Conservation (phyloP, 441 rosid genomes). For the Arabidopsis lyrata region DNA sequence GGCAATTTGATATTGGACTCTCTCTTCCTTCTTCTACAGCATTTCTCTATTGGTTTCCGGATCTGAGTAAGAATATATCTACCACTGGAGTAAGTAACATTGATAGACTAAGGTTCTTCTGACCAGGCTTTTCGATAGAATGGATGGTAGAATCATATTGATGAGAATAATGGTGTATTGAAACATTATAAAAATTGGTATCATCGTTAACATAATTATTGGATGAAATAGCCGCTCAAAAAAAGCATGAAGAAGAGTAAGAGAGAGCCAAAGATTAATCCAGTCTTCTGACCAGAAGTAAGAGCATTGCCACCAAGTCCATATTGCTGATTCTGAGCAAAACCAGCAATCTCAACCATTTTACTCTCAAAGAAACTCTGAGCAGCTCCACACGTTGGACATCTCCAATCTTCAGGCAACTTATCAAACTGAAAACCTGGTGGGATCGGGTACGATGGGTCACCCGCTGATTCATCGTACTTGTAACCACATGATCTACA, state of each 20-base stretch:
- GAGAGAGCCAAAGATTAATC: slow-evolving; percentile 79
- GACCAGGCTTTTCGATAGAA: background rate
- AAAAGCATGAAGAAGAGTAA: slow-evolving; percentile 69
- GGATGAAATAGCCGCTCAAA: slow-evolving; percentile 83
- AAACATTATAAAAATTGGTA: slow-evolving; percentile 14
- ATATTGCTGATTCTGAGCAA: slow-evolving; percentile 92
- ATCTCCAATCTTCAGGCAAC: slow-evolving; percentile 89
- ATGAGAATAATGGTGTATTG: background rate
- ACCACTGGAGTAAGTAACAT: background rate
- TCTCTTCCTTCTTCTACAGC: slow-evolving; percentile 1
- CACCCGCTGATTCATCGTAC: slow-evolving; percentile 89
- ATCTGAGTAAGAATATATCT: too few species aligned
- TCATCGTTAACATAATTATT: slow-evolving; percentile 34
- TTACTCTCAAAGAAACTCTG: slow-evolving; percentile 83
- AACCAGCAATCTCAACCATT: slow-evolving; percentile 95
- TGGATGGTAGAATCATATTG: background rate
- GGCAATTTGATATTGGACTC: background rate
- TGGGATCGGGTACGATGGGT: slow-evolving; percentile 83
- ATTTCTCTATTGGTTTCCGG: background rate
- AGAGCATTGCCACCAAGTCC: slow-evolving; percentile 90
- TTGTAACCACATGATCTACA: slow-evolving; percentile 91
- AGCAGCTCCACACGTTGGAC: slow-evolving; percentile 94
- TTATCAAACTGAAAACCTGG: slow-evolving; percentile 81
- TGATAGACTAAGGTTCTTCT: background rate
- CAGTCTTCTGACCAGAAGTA: slow-evolving; percentile 87